Conservation (phyloP, 768 basidiomycete genomes). For the Leccinum disarticulatum region DNA sequence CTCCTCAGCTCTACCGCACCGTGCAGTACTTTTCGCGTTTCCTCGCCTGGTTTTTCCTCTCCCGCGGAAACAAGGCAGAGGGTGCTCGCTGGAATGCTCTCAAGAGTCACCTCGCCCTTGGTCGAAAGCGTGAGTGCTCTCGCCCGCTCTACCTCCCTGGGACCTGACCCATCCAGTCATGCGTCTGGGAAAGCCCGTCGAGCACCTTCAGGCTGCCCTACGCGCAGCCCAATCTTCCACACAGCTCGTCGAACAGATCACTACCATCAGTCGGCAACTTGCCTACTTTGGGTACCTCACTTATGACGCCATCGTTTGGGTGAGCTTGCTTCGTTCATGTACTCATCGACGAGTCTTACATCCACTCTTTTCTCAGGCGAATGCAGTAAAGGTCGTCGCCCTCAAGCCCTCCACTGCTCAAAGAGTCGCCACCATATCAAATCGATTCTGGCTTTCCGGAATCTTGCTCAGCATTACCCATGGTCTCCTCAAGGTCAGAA, state of each 20-base stretch:
- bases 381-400: slow-evolving; percentile 62
- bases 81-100: slow-evolving; percentile 80
- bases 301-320: slow-evolving; percentile 86
- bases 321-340: slow-evolving; percentile 40
- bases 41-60: slow-evolving; percentile 78
- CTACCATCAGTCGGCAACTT: slow-evolving; percentile 80
- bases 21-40: slow-evolving; percentile 91
- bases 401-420: slow-evolving; percentile 60
- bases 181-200: slow-evolving; percentile 90
- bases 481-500: slow-evolving; percentile 61
- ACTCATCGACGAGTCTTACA: neutral
- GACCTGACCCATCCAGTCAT: slow-evolving; percentile 55
- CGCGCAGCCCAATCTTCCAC: slow-evolving; percentile 58
- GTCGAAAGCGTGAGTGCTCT: slow-evolving; percentile 68
- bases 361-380: slow-evolving; percentile 44
- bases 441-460: slow-evolving; percentile 86
- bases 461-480: slow-evolving; percentile 78
- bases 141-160: neutral
- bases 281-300: slow-evolving; percentile 86
- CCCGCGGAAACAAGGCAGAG: slow-evolving; percentile 65
- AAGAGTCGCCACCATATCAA: slow-evolving; percentile 62
- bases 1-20: slow-evolving; percentile 74
- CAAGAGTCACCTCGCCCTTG: slow-evolving; percentile 81
- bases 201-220: slow-evolving; percentile 89
- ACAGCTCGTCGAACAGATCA: slow-evolving; percentile 67